These are phyloP conservation scores for Rhizophlyctis rosea DNA, from an alignment of 192 early-diverging fungal genomes.

Conservation along the genomic window DNA sequence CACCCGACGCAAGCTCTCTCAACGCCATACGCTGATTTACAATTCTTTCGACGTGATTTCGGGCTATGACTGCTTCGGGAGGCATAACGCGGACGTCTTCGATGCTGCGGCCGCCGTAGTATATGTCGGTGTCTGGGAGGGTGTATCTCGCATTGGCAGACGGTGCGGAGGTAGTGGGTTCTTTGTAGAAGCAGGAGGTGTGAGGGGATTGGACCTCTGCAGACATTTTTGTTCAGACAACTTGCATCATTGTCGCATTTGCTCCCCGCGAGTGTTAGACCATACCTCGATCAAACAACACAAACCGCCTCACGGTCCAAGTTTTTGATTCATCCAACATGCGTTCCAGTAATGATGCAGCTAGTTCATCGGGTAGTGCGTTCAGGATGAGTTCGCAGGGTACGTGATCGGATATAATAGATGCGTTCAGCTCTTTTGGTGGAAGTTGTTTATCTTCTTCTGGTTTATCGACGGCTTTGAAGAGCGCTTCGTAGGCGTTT, in stretches of 20 bases:
- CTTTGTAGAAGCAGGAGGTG: slow-evolving; percentile 20
- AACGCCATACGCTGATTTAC: slow-evolving; percentile 21
- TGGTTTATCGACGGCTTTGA: slow-evolving; percentile 4
- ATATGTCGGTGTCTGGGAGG: slow-evolving; percentile 17
- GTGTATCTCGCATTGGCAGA: background rate
- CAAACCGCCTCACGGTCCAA: slow-evolving; percentile 21
- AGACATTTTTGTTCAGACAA: too few relatives aligned
- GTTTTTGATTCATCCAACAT: slow-evolving; percentile 32
- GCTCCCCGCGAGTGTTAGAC: too few relatives aligned
- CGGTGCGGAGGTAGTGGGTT: background rate
- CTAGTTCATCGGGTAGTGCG: slow-evolving; percentile 28
- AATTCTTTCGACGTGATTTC: slow-evolving; percentile 10
- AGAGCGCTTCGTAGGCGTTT: slow-evolving; percentile 7
- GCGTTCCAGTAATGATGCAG: slow-evolving; percentile 20
- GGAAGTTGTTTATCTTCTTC: background rate
- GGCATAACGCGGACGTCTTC: slow-evolving; percentile 20
- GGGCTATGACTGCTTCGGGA: slow-evolving; percentile 11
- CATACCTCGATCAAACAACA: slow-evolving; percentile 28
- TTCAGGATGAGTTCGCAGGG: slow-evolving; percentile 45
- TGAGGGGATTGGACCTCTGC: slow-evolving; percentile 27
- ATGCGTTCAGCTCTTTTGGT: slow-evolving; percentile 23
- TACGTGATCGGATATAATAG: slow-evolving; percentile 30
- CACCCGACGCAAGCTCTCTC: slow-evolving; percentile 1
- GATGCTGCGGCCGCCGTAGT: slow-evolving; percentile 21
- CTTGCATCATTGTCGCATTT: too few relatives aligned